These are phyloP conservation scores for Phialophora tarda DNA, from an alignment of 2,329 filamentous ascomycete genomes.

Conservation along the genomic window DNA sequence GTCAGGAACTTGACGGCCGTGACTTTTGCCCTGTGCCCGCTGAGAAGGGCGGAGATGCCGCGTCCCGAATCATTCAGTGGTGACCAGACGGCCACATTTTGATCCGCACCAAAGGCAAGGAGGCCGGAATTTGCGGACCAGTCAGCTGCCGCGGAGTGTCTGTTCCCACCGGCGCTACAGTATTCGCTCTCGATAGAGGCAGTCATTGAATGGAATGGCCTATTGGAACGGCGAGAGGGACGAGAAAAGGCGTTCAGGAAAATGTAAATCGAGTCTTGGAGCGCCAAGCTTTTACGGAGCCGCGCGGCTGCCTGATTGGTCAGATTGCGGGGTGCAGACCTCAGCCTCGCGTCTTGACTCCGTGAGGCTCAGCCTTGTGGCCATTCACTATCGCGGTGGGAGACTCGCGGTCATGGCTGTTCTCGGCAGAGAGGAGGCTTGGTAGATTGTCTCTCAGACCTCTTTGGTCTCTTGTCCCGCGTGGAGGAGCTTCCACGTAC, in stretches of 20 bases:
- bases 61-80: slow-evolving; percentile 53
- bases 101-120: slow-evolving; percentile 86
- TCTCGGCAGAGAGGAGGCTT: too few relatives aligned
- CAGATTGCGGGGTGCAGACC: neutral
- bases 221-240: neutral
- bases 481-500: too few relatives aligned
- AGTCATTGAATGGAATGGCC: neutral
- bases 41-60: slow-evolving; percentile 71
- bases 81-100: slow-evolving; percentile 87
- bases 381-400: too few relatives aligned
- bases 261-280: neutral
- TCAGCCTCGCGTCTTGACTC: neutral
- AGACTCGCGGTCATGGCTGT: neutral
- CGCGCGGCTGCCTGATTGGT: neutral
- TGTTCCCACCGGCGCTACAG: slow-evolving; percentile 83
- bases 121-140: slow-evolving; percentile 74
- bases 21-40: slow-evolving; percentile 78
- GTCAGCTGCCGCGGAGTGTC: slow-evolving; percentile 86
- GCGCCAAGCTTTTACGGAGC: neutral
- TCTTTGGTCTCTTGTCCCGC: too few relatives aligned
- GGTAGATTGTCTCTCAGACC: too few relatives aligned
- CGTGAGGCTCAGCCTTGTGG: neutral
- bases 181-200: slow-evolving; percentile 48
- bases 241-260: neutral
- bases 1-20: slow-evolving; percentile 83